Percentiles rank a stretch among this genome's conserved stretches.
phyloP scores from a whole-genome alignment of 257 asterid species.

The Lycium barbarum region DNA sequence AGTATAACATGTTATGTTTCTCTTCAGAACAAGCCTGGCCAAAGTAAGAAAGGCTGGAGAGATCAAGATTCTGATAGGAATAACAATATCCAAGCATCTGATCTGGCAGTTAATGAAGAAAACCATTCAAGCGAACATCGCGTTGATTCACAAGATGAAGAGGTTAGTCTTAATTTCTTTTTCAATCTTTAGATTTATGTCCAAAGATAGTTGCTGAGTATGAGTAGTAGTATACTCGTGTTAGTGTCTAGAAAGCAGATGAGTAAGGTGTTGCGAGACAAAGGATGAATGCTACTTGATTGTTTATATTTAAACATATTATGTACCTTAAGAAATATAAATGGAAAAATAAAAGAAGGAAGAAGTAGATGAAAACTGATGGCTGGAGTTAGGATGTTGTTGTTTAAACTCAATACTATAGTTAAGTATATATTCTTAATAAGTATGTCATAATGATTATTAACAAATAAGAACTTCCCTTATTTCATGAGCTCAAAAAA shows the following conservation, averaged over 20 bases:
- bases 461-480: not conserved
- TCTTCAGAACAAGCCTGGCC: conserved; percentile 66
- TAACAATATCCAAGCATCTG: conserved; percentile 49
- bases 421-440: not conserved
- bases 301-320: not conserved
- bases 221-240: not conserved
- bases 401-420: not conserved
- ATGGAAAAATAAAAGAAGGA: conserved; percentile 1
- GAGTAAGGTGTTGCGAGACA: not conserved
- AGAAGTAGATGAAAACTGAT: not conserved
- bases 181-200: conserved; percentile 1
- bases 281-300: not conserved
- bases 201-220: not conserved
- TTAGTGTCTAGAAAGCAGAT: not conserved
- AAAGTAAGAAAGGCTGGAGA: conserved; percentile 72
- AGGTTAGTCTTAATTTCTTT: conserved; percentile 48
- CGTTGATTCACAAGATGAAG: conserved; percentile 78
- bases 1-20: conserved; percentile 16
- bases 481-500: not conserved
- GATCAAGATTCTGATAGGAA: conserved; percentile 68
- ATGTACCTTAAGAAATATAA: not conserved
- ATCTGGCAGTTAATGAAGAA: conserved; percentile 63
- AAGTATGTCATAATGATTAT: not conserved
- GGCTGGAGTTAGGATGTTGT: not conserved
- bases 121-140: conserved; percentile 61